A percentile compares a stretch with the other conserved stretches of the same genome.
Conservation (phyloP, 257 asterid species). For the Oldenlandia corymbosa region DNA sequence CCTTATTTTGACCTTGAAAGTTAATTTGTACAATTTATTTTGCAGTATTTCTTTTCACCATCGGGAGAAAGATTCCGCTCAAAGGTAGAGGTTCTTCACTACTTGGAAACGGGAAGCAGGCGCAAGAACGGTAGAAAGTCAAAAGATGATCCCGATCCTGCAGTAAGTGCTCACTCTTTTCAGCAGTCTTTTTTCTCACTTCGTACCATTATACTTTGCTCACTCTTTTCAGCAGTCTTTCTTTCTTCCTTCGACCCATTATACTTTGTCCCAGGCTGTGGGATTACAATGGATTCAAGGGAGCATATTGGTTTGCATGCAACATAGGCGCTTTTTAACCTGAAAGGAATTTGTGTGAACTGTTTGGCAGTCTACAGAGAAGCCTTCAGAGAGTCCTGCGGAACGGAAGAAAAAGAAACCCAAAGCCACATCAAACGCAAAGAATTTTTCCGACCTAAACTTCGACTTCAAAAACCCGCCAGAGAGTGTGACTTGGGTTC, state of each 20-base stretch:
- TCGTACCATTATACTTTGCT: too few species aligned
- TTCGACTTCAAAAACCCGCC: conserved; percentile 35
- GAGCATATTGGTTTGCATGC: too few species aligned
- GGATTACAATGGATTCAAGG: too few species aligned
- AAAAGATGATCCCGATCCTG: conserved; percentile 15
- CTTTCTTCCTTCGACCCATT: background rate
- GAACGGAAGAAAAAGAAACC: conserved; percentile 19
- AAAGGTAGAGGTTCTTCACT: conserved; percentile 33
- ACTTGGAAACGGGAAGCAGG: conserved; percentile 29
- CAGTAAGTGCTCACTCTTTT: conserved; percentile 14
- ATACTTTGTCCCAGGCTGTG: too few species aligned
- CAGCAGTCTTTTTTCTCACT: background rate
- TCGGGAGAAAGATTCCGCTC: conserved; percentile 30
- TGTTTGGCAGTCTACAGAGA: conserved; percentile 23
- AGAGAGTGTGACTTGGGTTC: conserved; percentile 22
- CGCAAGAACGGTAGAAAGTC: conserved; percentile 15
- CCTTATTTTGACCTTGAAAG: background rate
- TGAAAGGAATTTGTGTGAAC: background rate
- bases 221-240: too few species aligned
- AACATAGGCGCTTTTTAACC: background rate
- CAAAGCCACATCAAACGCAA: conserved; percentile 9
- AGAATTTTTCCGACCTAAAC: conserved; percentile 16
- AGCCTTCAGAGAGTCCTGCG: conserved; percentile 15
- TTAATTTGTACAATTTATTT: background rate
- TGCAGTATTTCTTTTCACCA: conserved; percentile 33